These are phyloP conservation scores for Epichloe glyceriae DNA, from an alignment of 2,329 filamentous ascomycete species.

Conservation along the genomic window DNA sequence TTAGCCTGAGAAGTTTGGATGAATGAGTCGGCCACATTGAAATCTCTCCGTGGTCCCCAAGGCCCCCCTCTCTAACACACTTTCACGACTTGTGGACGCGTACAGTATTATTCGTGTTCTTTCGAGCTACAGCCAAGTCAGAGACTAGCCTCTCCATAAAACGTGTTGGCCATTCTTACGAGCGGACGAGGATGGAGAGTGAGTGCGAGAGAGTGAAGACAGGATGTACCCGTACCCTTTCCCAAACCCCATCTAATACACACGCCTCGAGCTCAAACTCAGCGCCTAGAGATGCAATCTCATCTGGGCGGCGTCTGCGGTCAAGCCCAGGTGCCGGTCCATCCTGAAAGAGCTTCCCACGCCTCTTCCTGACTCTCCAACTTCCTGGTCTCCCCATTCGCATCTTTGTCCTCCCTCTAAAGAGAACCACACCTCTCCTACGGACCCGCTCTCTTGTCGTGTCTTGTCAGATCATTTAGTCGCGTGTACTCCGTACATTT, in stretches of 20 bases:
- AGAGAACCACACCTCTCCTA: constrained; percentile 5
- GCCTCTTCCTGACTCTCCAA: constrained; percentile 5
- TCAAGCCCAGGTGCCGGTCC: constrained; percentile 4
- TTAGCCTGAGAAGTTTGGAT: constrained; percentile 3
- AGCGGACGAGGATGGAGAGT: background rate
- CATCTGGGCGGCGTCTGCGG: constrained; percentile 1
- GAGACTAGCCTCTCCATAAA: background rate
- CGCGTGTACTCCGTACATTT: background rate
- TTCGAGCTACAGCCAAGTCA: background rate
- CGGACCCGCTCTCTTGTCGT: constrained; percentile 4
- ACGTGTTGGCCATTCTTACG: background rate
- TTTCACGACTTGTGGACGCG: constrained; percentile 1
- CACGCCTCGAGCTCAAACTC: constrained; percentile 1
- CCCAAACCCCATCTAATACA: background rate
- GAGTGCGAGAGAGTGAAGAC: background rate
- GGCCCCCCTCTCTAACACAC: background rate
- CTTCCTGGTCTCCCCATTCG: background rate
- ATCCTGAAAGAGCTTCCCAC: constrained; percentile 5
- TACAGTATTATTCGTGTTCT: background rate
- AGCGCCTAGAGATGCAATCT: constrained; percentile 1
- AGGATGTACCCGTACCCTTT: background rate
- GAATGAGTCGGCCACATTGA: constrained; percentile 2
- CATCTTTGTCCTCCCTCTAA: background rate
- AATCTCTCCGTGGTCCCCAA: background rate
- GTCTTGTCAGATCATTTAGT: constrained; percentile 4